A percentile compares a stretch with the other conserved stretches of the same genome.
Conservation (phyloP, 2,329 filamentous ascomycete species). For the Metarhizium rileyi region DNA sequence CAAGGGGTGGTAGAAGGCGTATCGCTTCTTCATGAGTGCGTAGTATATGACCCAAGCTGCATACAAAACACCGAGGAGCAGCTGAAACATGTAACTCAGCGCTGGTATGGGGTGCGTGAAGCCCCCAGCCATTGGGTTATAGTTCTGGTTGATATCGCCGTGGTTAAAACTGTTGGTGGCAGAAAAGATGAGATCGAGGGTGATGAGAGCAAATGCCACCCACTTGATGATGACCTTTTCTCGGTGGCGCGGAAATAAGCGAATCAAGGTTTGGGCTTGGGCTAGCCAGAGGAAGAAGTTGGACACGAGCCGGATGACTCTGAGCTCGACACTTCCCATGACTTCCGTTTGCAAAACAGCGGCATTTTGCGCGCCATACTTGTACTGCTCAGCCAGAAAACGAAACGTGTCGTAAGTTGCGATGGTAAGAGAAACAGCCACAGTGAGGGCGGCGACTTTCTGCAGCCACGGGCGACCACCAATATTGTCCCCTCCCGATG, state of each 20-base stretch:
- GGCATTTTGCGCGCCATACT: slow-evolving; percentile 70
- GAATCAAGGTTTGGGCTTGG: slow-evolving; percentile 92
- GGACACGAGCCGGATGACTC: slow-evolving; percentile 84
- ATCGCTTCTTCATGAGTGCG: slow-evolving; percentile 80
- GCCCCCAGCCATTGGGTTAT: slow-evolving; percentile 53
- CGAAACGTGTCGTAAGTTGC: slow-evolving; percentile 86
- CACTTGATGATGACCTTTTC: slow-evolving; percentile 99
- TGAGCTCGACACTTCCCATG: slow-evolving; percentile 74
- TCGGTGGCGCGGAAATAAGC: slow-evolving; percentile 88
- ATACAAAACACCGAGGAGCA: slow-evolving; percentile 78
- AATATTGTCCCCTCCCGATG: slow-evolving; percentile 69
- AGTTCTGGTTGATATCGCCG: slow-evolving; percentile 28
- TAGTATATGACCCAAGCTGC: slow-evolving; percentile 94
- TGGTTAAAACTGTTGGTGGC: slow-evolving; percentile 77
- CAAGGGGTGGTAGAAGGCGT: slow-evolving; percentile 80
- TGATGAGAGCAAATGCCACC: slow-evolving; percentile 90
- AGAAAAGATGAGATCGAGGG: slow-evolving; percentile 82
- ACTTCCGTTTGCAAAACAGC: slow-evolving; percentile 66
- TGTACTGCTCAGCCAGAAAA: slow-evolving; percentile 75
- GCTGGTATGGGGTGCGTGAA: slow-evolving; percentile 89
- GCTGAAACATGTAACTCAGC: slow-evolving; percentile 80
- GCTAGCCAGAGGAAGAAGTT: slow-evolving; percentile 96
- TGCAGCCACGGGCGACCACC: slow-evolving; percentile 92
- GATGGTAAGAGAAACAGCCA: slow-evolving; percentile 81
- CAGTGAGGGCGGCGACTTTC: slow-evolving; percentile 64